Conservation (phyloP, 179 eudicot species). For the Patellifolia procumbens region DNA sequence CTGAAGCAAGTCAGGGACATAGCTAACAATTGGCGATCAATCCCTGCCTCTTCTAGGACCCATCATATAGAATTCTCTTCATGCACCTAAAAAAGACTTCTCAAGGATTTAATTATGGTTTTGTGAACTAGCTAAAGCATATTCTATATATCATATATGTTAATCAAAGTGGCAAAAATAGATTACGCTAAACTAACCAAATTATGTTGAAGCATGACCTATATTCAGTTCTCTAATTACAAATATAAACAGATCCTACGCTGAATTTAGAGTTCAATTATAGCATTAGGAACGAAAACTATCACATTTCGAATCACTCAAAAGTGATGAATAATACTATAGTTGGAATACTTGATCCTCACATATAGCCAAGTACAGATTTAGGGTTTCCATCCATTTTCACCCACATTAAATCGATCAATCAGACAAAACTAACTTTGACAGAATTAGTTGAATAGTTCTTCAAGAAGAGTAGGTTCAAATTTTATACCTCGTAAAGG, state of each 20-base stretch:
- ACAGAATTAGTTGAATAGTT: too few relatives aligned
- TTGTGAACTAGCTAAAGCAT: background rate
- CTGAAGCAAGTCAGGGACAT: background rate
- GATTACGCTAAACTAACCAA: background rate
- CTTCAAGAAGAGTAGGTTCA: too few relatives aligned
- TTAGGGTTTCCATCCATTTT: background rate
- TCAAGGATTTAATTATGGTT: background rate
- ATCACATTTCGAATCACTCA: too few relatives aligned
- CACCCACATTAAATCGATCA: background rate
- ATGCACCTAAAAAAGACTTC: too few relatives aligned
- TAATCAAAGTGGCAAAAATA: background rate
- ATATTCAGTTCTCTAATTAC: background rate
- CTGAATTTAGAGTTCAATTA: too few relatives aligned
- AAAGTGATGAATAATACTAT: too few relatives aligned
- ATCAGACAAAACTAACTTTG: background rate
- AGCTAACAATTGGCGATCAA: background rate
- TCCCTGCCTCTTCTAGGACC: background rate
- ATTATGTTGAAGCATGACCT: background rate
- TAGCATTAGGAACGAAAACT: too few relatives aligned
- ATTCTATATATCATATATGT: background rate
- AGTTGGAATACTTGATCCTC: too few relatives aligned
- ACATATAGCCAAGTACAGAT: too few relatives aligned
- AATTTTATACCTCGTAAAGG: constrained; percentile 60
- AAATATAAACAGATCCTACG: too few relatives aligned
- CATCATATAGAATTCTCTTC: background rate